Base-by-base conservation (phyloP, 352 stramenopile species). In the Saprolegnia diclina region DNA sequence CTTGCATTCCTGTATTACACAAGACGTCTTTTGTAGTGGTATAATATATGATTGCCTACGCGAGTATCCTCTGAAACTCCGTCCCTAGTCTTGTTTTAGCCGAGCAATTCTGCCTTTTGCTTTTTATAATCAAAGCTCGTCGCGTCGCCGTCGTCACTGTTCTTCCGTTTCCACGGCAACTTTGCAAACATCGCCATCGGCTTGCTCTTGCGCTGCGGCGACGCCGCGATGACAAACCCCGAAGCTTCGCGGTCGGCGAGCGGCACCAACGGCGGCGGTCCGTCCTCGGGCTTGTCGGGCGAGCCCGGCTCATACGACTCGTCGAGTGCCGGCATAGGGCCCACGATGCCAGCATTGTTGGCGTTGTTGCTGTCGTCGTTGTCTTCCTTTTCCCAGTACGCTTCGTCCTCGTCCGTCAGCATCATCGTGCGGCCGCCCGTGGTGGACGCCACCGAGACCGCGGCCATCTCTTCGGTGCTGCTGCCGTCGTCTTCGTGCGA, bases 331-430 rank as follows among this genome's bases (percentile, higher is more conserved):
- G 38, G 38, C 38, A 45, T 45, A 14, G 38, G 38, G 7, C 38
- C 38, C 7, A 45, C 38, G 7, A 45, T 45, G n/a, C n/a, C n/a
- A n/a, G n/a, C n/a, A n/a, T 45, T 26, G 65, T 52, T 21, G 18
- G 21, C 45, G 21, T 18, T 52, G 45, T 18, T 52, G 44, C 67
- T 68, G 45, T 56, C 6, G 72, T 56, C 21, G 74, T 72, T 24
- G 56, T 83, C 78, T 21, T 93, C 82, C 48, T 88, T 88, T 63
- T 91, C 85, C 74, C 78, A 93, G 71, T 93, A 93, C 65, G 85
- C 73, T 53, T 89, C 78, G 56, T 93, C 85, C 66, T 91, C 83
- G 19, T 87, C 82, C 89, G 89, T 35, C 76, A 78, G 59, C 19
- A 48, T 57, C 3, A 24, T 29, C 24, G n/a, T 45, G 42, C 26